Base-by-base conservation (phyloP, 305 asterid species). In the Solanum hybrid region DNA sequence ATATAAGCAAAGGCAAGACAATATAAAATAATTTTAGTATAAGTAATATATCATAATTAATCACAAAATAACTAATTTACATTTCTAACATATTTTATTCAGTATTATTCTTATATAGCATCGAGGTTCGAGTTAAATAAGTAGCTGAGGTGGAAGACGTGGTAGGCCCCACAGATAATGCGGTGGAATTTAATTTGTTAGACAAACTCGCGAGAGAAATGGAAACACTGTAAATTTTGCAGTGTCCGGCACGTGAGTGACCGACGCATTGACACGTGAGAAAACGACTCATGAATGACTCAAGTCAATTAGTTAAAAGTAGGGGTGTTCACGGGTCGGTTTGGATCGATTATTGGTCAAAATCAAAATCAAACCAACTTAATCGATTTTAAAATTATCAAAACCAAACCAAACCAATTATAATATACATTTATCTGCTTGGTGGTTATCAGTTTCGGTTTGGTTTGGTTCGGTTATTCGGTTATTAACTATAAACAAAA, bases 261-360 rank as follows among this genome's bases (percentile, higher is more conserved):
- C 87, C 87, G 87, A 85, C 87, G 32, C 76, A 85, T 56, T 85
- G 87, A 31, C 87, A 85, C 87, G 87, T 31, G 87, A 56, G n/a
- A 32, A 8, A 51, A 69, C 35, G 31, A 56, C 87, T 42, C 9
- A 45, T n/a, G 73, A 45, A 12, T 7, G 60, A 37, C 26, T 26
- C 1, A 7, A 38, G n/a, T 80, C 35, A n/a, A 22, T 0, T 22
- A 64, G 73, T 64, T 64, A 51, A 51, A 51, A 51, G 66, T 1
- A 29, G 29, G 29, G 29, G 29, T 29, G 29, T 29, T 29, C 29
- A 29, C 29, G 29, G 29, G 29, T 29, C 29, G 29, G 29, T 29
- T 29, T 29, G 29, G 29, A 29, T 29, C 29, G 29, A 29, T 29
- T 29, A 29, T 29, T 29, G 29, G 29, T 29, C 29, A 29, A 29